These are phyloP conservation scores for Coemansia sp. DNA, from an alignment of 192 early-diverging fungal species.

Conservation along the genomic window DNA sequence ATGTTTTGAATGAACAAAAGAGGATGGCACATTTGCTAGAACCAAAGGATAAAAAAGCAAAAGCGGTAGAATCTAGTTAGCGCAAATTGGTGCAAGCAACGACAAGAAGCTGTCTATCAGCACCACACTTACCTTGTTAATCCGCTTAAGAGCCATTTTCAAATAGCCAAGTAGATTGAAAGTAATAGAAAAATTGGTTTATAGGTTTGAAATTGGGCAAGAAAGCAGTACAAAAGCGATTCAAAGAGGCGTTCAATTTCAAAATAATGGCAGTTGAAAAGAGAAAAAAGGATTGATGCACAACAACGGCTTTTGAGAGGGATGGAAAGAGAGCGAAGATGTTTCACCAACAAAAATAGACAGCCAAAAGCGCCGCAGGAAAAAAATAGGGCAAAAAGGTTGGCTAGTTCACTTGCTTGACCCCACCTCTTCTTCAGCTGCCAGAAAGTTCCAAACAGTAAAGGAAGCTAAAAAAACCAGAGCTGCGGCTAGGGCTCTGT, in stretches of 20 bases:
- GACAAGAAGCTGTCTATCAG: background rate
- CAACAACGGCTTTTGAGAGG: background rate
- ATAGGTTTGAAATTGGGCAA: conserved; percentile 1
- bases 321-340: background rate
- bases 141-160: conserved; percentile 96
- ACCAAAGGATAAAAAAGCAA: no score
- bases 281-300: background rate
- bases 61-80: no score
- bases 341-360: background rate
- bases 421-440: background rate
- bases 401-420: no score
- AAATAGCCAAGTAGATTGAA: conserved; percentile 1
- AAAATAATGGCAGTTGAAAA: conserved; percentile 3
- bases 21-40: no score
- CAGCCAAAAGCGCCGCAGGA: no score
- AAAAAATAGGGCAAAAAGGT: no score
- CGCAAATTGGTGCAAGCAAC: no score
- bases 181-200: conserved; percentile 7
- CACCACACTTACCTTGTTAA: conserved; percentile 83
- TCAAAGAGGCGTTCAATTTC: conserved; percentile 3
- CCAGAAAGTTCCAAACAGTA: conserved; percentile 7
- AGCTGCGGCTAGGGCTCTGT: background rate
- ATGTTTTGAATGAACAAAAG: no score
- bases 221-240: background rate
- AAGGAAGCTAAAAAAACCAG: background rate